These are phyloP conservation scores for Thraustochytrium striatum DNA, from an alignment of 352 stramenopile genomes.

Conservation along the genomic window DNA sequence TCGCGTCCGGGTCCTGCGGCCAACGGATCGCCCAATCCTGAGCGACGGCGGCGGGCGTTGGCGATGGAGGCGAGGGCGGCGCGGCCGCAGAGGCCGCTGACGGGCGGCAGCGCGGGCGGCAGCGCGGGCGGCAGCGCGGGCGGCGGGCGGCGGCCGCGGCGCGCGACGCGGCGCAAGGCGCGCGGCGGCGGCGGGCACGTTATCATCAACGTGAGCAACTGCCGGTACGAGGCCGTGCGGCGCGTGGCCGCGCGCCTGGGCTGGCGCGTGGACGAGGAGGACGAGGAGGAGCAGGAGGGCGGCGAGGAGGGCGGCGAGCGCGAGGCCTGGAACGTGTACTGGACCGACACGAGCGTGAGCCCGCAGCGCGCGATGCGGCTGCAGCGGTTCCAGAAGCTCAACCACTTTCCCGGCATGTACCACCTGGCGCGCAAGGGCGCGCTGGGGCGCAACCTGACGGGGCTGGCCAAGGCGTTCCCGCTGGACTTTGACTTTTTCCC, in stretches of 20 bases:
- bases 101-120: neutral
- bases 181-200: neutral
- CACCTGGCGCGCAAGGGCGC: slow-evolving; percentile 83
- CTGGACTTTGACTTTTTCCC: slow-evolving; percentile 88
- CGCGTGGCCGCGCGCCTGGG: neutral
- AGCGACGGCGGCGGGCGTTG: neutral
- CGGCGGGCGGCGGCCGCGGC: neutral
- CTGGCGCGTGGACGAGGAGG: slow-evolving; percentile 48
- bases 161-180: neutral
- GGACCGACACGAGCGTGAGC: slow-evolving; percentile 54
- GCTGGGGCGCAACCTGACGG: slow-evolving; percentile 87
- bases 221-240: slow-evolving; percentile 50
- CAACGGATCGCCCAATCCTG: neutral
- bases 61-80: neutral
- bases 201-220: slow-evolving; percentile 41
- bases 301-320: neutral
- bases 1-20: neutral
- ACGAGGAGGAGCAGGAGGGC: neutral
- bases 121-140: neutral
- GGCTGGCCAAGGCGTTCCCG: slow-evolving; percentile 89
- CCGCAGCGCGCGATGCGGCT: slow-evolving; percentile 53
- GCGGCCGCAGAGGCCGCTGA: no score
- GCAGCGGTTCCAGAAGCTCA: slow-evolving; percentile 55
- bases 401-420: slow-evolving; percentile 58
- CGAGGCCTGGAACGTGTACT: slow-evolving; percentile 53